A percentile compares a stretch with the other conserved stretches of the same genome.
phyloP scores from a whole-genome alignment of 1,284 basidiomycete species.

The Omphalotus olearius region DNA sequence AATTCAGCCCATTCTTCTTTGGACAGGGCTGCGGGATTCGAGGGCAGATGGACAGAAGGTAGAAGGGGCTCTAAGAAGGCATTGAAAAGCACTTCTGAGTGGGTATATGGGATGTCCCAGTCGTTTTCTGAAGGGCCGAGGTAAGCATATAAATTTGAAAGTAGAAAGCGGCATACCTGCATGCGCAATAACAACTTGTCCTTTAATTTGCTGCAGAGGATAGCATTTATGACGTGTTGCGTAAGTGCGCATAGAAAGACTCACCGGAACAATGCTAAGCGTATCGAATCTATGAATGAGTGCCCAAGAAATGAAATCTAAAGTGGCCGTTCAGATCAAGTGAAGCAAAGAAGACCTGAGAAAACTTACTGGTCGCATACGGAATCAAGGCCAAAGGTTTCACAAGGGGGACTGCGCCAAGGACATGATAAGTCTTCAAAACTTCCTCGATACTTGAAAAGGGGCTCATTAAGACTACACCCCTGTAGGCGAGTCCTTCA shows the following conservation, averaged over 20 bases:
- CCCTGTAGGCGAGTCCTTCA: constrained; percentile 50
- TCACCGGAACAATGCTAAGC: constrained; percentile 51
- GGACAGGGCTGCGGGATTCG: constrained; percentile 25
- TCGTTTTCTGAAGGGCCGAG: constrained; percentile 50
- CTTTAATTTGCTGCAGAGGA: constrained; percentile 46
- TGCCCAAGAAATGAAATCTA: constrained; percentile 55
- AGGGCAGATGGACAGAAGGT: constrained; percentile 42
- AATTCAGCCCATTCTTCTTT: constrained; percentile 38
- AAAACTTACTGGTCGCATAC: constrained; percentile 58
- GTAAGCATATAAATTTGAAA: not conserved
- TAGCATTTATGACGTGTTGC: constrained; percentile 11
- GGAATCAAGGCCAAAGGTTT: constrained; percentile 69
- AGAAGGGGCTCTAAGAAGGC: constrained; percentile 62
- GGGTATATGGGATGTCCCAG: constrained; percentile 72
- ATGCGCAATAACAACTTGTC: constrained; percentile 75
- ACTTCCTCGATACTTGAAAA: constrained; percentile 68
- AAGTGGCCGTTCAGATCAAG: constrained; percentile 3
- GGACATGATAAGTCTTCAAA: constrained; percentile 67
- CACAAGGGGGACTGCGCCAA: constrained; percentile 71
- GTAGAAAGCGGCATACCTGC: constrained; percentile 30
- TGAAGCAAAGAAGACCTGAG: not conserved
- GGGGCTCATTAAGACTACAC: constrained; percentile 72
- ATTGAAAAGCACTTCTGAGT: constrained; percentile 73
- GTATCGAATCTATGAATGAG: constrained; percentile 69
- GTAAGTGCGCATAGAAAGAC: too few species aligned